Conservation (phyloP, 306 rosid genomes). For the Cicer arietinum region DNA sequence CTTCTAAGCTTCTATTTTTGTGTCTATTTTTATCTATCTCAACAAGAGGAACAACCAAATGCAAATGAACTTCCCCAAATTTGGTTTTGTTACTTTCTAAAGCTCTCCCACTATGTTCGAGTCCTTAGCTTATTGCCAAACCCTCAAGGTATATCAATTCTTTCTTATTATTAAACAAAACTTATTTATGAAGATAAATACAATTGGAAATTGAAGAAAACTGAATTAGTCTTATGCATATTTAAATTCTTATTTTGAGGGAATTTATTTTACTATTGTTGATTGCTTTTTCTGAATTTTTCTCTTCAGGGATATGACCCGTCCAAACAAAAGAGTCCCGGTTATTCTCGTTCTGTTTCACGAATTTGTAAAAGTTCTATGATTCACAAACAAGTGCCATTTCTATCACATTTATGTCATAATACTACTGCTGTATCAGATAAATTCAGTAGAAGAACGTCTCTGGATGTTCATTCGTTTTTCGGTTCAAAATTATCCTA, state of each 20-base stretch:
- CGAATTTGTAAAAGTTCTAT: slow-evolving; percentile 51
- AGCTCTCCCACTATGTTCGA: slow-evolving; percentile 66
- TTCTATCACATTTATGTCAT: slow-evolving; percentile 43
- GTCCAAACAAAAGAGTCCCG: slow-evolving; percentile 40
- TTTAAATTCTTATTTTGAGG: too few species aligned
- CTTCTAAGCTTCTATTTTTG: slow-evolving; percentile 33
- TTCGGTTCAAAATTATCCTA: slow-evolving; percentile 45
- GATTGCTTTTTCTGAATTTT: slow-evolving; percentile 29
- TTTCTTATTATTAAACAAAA: neutral
- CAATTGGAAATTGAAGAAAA: too few species aligned
- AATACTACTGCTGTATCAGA: slow-evolving; percentile 45
- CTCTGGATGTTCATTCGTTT: slow-evolving; percentile 45
- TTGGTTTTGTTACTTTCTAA: slow-evolving; percentile 55
- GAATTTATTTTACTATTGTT: neutral
- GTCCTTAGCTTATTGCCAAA: slow-evolving; percentile 61
- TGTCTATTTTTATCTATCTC: slow-evolving; percentile 2
- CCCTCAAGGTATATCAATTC: slow-evolving; percentile 63
- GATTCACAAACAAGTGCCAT: slow-evolving; percentile 48
- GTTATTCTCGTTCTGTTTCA: slow-evolving; percentile 37
- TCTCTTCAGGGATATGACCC: slow-evolving; percentile 48
- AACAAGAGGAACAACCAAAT: slow-evolving; percentile 35
- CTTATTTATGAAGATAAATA: neutral
- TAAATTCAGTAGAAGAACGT: slow-evolving; percentile 40
- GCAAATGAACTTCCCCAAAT: slow-evolving; percentile 51
- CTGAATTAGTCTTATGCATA: too few species aligned